phyloP scores from a whole-genome alignment of 2,329 filamentous ascomycete genomes.

The Epichloe aotearoae region DNA sequence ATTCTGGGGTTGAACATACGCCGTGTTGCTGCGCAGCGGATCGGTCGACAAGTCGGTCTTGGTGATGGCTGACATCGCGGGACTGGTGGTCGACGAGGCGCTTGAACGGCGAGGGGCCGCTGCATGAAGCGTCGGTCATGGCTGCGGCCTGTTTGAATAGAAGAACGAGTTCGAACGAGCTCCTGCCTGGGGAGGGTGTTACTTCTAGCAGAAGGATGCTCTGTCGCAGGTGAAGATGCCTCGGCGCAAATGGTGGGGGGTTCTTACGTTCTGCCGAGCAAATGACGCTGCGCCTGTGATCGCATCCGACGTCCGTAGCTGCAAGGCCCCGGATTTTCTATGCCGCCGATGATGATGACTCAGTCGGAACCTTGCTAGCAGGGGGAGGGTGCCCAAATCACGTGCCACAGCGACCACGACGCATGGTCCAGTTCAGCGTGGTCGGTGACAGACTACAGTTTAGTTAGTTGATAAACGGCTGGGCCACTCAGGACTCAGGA shows the following conservation, averaged over 20 bases:
- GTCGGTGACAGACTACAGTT: conserved; percentile 3
- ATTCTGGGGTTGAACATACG: conserved; percentile 14
- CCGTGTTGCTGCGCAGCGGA: conserved; percentile 14
- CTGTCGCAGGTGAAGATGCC: too few relatives aligned
- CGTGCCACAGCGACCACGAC: background rate
- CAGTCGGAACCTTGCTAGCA: background rate
- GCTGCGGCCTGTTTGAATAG: background rate
- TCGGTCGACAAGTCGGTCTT: conserved; percentile 24
- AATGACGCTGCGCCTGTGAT: too few relatives aligned
- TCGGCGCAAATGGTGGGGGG: too few relatives aligned
- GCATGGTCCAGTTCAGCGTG: background rate
- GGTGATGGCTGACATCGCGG: conserved; percentile 27
- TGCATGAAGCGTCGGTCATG: conserved; percentile 30
- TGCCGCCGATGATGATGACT: too few relatives aligned
- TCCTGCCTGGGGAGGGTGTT: background rate
- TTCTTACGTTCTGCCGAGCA: too few relatives aligned
- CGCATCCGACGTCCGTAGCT: too few relatives aligned
- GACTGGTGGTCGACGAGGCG: conserved; percentile 28
- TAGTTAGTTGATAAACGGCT: conserved; percentile 1
- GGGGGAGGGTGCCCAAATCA: background rate
- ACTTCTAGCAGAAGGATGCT: background rate
- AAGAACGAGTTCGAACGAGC: background rate
- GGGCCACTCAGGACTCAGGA: background rate
- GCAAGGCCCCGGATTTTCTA: too few relatives aligned
- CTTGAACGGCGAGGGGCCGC: conserved; percentile 30